Percentiles rank a stretch among this genome's conserved stretches.
Evolutionary conservation across 257 asterid genomes (phyloP).

Genomic region (Solanum sitiens): DNA sequence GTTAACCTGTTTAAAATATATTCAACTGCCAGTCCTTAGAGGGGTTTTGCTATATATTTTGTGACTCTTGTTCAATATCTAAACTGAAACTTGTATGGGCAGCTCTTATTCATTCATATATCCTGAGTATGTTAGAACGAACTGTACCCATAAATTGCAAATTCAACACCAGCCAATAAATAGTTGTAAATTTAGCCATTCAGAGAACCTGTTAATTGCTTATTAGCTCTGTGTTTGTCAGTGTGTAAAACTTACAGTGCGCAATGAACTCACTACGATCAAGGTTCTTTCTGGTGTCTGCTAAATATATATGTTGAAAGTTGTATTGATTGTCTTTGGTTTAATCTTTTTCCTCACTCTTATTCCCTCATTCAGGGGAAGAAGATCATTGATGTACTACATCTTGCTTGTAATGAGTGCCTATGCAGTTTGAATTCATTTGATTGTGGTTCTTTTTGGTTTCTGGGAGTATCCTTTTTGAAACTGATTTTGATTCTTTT

Average conservation of each 20-base stretch:
- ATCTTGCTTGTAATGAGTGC: not conserved
- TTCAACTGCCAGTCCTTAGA: not conserved
- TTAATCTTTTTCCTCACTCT: not conserved
- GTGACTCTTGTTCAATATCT: not conserved
- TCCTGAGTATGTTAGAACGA: not conserved
- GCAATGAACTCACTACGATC: not conserved
- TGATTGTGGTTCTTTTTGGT: not conserved
- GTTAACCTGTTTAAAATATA: not conserved
- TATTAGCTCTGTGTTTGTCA: not conserved
- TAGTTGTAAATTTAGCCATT: not conserved
- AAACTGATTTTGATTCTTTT: not conserved
- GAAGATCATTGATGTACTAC: not conserved
- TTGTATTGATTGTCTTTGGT: not conserved
- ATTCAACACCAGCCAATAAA: not conserved
- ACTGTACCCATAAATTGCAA: not conserved
- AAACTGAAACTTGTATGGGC: not conserved
- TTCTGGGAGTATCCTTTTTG: not conserved
- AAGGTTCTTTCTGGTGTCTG: not conserved
- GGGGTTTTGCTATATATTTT: not conserved
- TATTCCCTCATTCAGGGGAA: not conserved
- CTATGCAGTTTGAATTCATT: not conserved
- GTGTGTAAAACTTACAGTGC: not conserved
- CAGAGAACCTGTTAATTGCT: not conserved
- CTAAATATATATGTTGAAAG: not conserved
- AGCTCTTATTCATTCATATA: not conserved